These are phyloP conservation scores for Zasmidium cellare DNA, from an alignment of 2,329 filamentous ascomycete genomes.

Conservation along the genomic window DNA sequence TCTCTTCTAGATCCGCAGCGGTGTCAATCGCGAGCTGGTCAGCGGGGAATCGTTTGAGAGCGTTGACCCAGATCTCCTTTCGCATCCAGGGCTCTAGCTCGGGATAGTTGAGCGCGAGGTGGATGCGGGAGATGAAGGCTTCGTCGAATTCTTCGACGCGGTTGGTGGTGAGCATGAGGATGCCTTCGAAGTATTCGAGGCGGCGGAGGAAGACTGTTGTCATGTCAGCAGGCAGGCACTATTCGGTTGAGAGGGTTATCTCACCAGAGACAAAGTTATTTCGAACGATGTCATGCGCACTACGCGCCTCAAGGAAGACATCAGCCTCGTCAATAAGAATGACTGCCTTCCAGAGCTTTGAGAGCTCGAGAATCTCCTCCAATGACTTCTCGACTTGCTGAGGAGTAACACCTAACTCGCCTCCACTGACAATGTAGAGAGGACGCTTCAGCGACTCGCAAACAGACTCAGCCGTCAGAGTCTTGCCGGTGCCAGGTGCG, in stretches of 20 bases:
- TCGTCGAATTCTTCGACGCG: conserved; percentile 82
- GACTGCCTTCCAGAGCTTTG: neutral
- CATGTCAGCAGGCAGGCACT: neutral
- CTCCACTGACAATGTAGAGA: neutral
- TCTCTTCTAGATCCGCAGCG: conserved; percentile 16
- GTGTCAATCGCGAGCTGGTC: conserved; percentile 1
- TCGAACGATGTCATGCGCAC: conserved; percentile 5
- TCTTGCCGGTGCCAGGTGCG: conserved; percentile 55
- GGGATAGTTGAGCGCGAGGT: conserved; percentile 77
- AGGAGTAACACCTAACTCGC: neutral
- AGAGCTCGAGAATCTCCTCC: conserved; percentile 3
- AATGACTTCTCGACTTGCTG: neutral
- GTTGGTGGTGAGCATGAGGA: conserved; percentile 83
- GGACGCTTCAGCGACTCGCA: conserved; percentile 38
- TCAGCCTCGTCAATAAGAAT: conserved; percentile 1
- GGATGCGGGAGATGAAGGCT: conserved; percentile 81
- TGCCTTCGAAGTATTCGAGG: conserved; percentile 60
- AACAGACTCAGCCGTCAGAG: conserved; percentile 51
- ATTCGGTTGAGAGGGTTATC: neutral
- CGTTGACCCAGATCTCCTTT: conserved; percentile 66
- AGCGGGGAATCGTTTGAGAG: conserved; percentile 30
- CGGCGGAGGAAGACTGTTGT: conserved; percentile 14
- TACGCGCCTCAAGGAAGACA: neutral
- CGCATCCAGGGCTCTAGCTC: conserved; percentile 67
- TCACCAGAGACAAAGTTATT: conserved; percentile 7